Conservation (phyloP, 805 yeast species). For the Starmera caribaea region DNA sequence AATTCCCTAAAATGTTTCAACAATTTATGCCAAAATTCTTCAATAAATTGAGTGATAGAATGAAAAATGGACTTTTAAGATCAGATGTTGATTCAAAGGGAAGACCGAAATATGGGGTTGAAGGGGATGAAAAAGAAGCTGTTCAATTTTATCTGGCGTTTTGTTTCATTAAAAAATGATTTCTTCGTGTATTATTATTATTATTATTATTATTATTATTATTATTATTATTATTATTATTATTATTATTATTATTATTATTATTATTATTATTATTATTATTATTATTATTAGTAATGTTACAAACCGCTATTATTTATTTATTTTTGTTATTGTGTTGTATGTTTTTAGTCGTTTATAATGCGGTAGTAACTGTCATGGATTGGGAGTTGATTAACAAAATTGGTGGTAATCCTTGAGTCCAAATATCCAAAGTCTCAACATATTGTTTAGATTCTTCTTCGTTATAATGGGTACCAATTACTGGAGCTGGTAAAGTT, state of each 20-base stretch:
- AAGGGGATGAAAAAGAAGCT: slow-evolving; percentile 83
- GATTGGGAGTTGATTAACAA: slow-evolving; percentile 83
- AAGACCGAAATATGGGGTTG: slow-evolving; percentile 54
- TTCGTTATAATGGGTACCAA: slow-evolving; percentile 70
- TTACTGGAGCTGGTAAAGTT: slow-evolving; percentile 80
- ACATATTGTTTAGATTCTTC: slow-evolving; percentile 67
- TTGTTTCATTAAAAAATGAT: slow-evolving; percentile 53
- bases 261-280: too few relatives aligned
- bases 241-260: too few relatives aligned
- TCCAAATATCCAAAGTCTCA: slow-evolving; percentile 69
- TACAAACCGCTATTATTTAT: too few relatives aligned
- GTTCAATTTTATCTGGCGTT: slow-evolving; percentile 79
- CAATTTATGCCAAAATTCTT: slow-evolving; percentile 67
- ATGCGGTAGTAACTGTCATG: slow-evolving; percentile 91
- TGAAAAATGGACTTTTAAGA: slow-evolving; percentile 61
- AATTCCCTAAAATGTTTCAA: slow-evolving; percentile 74
- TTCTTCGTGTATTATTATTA: too few relatives aligned
- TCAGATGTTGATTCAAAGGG: slow-evolving; percentile 43
- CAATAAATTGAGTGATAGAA: slow-evolving; percentile 44
- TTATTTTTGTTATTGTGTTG: not conserved
- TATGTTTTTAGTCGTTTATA: slow-evolving; percentile 33
- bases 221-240: too few relatives aligned
- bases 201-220: too few relatives aligned
- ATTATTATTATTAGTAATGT: too few relatives aligned
- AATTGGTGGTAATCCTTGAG: slow-evolving; percentile 74